Evolutionary conservation across 2,329 filamentous ascomycete genomes (phyloP).

Genomic region (Madurella fahalii): DNA sequence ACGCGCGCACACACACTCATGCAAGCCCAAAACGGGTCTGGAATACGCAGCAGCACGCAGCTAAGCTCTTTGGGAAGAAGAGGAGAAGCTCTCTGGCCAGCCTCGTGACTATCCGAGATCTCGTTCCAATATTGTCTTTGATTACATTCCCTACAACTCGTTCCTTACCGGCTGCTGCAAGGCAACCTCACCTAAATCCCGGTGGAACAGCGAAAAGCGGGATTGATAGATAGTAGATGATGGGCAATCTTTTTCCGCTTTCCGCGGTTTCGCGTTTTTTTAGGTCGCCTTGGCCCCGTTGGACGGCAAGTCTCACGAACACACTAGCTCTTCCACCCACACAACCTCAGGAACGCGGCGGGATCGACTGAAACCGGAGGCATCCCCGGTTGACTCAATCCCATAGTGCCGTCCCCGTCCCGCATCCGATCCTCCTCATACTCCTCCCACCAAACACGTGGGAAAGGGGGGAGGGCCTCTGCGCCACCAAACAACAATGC

Average conservation of each 20-base stretch:
- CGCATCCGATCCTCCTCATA: constrained; percentile 3
- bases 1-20: not conserved
- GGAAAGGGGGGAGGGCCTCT: constrained; percentile 1
- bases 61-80: constrained; percentile 5
- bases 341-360: not conserved
- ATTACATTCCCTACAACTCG: constrained; percentile 1
- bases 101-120: constrained; percentile 16
- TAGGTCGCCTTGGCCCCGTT: not conserved
- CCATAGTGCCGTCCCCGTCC: not conserved
- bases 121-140: constrained; percentile 12
- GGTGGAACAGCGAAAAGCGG: constrained; percentile 4
- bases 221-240: not conserved
- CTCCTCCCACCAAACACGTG: constrained; percentile 13
- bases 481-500: not conserved
- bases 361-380: not conserved
- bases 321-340: not conserved
- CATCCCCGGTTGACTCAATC: not conserved
- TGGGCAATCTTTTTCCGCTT: not conserved
- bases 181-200: constrained; percentile 8
- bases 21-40: not conserved
- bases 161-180: constrained; percentile 15
- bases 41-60: not conserved
- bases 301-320: not conserved
- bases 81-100: constrained; percentile 1
- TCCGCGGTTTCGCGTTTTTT: too few species aligned